These are phyloP conservation scores for Iodosphaeria phyllophila DNA, from an alignment of 2,329 filamentous ascomycete genomes.

Conservation along the genomic window DNA sequence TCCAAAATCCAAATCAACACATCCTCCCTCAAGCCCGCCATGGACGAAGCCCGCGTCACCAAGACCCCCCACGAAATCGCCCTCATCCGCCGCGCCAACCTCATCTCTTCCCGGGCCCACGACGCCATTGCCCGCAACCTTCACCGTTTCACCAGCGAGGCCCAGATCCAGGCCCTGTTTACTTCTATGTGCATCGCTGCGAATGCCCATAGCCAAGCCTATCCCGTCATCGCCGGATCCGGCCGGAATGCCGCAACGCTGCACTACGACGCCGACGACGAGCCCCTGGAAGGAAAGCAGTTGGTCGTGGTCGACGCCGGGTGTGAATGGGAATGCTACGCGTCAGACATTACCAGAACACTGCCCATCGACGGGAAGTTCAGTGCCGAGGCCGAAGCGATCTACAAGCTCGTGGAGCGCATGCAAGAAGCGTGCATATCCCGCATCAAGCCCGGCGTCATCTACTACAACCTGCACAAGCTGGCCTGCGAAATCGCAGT, in stretches of 20 bases:
- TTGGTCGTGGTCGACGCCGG: slow-evolving; percentile 76
- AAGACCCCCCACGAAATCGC: slow-evolving; percentile 78
- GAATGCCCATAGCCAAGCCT: slow-evolving; percentile 63
- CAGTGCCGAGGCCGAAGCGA: slow-evolving; percentile 24
- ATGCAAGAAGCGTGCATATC: slow-evolving; percentile 68
- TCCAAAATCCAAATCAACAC: slow-evolving; percentile 24
- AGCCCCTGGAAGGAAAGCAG: slow-evolving; percentile 48
- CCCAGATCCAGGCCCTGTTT: slow-evolving; percentile 68
- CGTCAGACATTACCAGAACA: slow-evolving; percentile 77
- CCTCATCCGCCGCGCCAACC: slow-evolving; percentile 65
- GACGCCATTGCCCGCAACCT: slow-evolving; percentile 49
- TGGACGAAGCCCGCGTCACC: slow-evolving; percentile 62
- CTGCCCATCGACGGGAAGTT: slow-evolving; percentile 50
- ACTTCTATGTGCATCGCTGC: slow-evolving; percentile 50
- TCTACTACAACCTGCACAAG: slow-evolving; percentile 55
- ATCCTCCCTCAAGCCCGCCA: slow-evolving; percentile 42
- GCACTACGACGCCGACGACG: slow-evolving; percentile 72
- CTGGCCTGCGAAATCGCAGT: slow-evolving; percentile 57
- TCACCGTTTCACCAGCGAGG: slow-evolving; percentile 50
- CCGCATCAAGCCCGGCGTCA: slow-evolving; percentile 46
- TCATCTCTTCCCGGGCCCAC: slow-evolving; percentile 63
- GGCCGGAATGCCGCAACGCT: slow-evolving; percentile 70
- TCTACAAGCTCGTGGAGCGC: slow-evolving; percentile 59
- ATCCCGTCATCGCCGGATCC: slow-evolving; percentile 73
- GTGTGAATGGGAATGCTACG: slow-evolving; percentile 70